Conservation (phyloP, 805 yeast species). For the Trichomonascus vanleenenianus region DNA sequence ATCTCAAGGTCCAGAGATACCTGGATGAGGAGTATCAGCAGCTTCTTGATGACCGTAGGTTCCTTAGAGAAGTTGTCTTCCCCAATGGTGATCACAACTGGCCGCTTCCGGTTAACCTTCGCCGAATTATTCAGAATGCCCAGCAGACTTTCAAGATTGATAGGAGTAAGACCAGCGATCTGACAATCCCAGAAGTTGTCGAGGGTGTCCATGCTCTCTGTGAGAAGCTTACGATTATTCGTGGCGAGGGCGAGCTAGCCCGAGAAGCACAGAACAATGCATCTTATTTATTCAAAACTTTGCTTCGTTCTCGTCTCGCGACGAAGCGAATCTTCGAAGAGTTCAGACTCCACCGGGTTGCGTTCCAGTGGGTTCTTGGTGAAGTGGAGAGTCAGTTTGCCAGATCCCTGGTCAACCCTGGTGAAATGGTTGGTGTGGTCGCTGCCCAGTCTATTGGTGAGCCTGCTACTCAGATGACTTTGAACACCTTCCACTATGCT, state of each 20-base stretch:
- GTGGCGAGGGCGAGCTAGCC: slow-evolving; percentile 69
- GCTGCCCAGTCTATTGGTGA: slow-evolving; percentile 99
- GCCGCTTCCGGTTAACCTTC: slow-evolving; percentile 96
- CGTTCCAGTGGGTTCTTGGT: slow-evolving; percentile 95
- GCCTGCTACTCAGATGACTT: slow-evolving; percentile 98
- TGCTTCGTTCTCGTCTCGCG: slow-evolving; percentile 87
- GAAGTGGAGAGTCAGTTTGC: slow-evolving; percentile 92
- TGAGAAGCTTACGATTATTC: slow-evolving; percentile 57
- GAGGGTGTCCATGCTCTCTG: slow-evolving; percentile 62
- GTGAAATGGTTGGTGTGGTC: slow-evolving; percentile 96
- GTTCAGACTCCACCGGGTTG: slow-evolving; percentile 69
- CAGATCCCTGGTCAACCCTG: slow-evolving; percentile 87
- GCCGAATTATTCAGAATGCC: slow-evolving; percentile 94
- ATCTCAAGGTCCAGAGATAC: slow-evolving; percentile 67
- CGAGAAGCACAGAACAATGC: slow-evolving; percentile 91
- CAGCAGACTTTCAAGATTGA: slow-evolving; percentile 96
- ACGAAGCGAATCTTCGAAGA: slow-evolving; percentile 88
- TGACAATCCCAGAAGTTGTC: slow-evolving; percentile 77
- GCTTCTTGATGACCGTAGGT: slow-evolving; percentile 64
- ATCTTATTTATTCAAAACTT: slow-evolving; percentile 78
- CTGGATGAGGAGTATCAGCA: slow-evolving; percentile 83
- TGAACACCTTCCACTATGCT: slow-evolving; percentile 94
- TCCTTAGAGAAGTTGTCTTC: slow-evolving; percentile 74
- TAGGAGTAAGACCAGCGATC: slow-evolving; percentile 80
- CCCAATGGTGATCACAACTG: slow-evolving; percentile 91